Percentiles rank a stretch among this genome's conserved stretches.
Conservation (phyloP, 73 alveolate genomes). For the Urostyla sp. region DNA sequence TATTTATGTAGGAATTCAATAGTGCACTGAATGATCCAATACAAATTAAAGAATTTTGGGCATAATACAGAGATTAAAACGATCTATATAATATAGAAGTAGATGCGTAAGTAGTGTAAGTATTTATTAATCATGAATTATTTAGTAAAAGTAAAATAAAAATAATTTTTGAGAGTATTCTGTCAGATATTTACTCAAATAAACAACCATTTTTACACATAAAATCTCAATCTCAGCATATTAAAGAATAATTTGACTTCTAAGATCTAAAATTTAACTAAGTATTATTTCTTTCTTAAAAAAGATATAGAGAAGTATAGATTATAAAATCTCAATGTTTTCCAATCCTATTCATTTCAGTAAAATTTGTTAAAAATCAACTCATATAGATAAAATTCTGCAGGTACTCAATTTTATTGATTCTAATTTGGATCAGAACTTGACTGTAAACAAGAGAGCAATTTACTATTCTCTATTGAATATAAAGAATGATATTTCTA, state of each 20-base stretch:
- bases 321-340: background rate
- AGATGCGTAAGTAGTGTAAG: too few species aligned
- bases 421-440: background rate
- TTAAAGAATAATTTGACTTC: background rate
- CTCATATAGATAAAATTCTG: conserved; percentile 30
- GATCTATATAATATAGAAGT: too few species aligned
- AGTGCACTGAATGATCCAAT: too few species aligned
- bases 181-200: too few species aligned
- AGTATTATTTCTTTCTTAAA: background rate
- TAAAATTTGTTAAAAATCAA: background rate
- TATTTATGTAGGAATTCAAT: too few species aligned
- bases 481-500: background rate
- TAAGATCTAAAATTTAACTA: background rate
- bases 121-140: too few species aligned
- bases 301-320: background rate
- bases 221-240: background rate
- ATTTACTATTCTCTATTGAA: conserved; percentile 10
- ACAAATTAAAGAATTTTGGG: too few species aligned
- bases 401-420: conserved; percentile 27
- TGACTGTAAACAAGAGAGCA: conserved; percentile 30
- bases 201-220: too few species aligned
- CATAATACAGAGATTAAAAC: too few species aligned
- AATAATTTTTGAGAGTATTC: too few species aligned
- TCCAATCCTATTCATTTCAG: conserved; percentile 39
- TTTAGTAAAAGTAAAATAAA: too few species aligned